These are phyloP conservation scores for Aureoboletus auriporus DNA, from an alignment of 768 basidiomycete species.

Conservation along the genomic window DNA sequence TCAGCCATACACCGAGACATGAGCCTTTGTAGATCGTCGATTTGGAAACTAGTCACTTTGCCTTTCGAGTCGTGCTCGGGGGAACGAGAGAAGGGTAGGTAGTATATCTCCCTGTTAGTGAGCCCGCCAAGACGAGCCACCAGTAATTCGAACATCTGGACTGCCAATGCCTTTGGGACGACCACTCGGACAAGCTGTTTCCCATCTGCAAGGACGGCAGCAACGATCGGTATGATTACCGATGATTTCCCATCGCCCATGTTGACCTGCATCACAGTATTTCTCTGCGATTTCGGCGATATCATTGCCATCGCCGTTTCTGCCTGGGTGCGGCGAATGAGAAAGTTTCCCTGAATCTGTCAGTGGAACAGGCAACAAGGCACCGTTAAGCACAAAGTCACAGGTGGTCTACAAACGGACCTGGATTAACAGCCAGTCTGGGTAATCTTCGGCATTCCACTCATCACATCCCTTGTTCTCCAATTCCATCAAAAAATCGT, in stretches of 20 bases:
- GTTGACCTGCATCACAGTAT: background rate
- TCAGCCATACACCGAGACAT: slow-evolving; percentile 30
- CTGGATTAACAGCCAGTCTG: slow-evolving; percentile 45
- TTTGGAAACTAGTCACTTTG: background rate
- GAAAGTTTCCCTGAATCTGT: slow-evolving; percentile 17
- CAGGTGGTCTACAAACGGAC: slow-evolving; percentile 10
- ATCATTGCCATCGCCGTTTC: background rate
- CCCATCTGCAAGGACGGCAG: slow-evolving; percentile 24
- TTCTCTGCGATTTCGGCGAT: background rate
- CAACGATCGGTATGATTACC: slow-evolving; percentile 20
- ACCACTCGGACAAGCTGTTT: slow-evolving; percentile 26
- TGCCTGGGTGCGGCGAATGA: slow-evolving; percentile 30
- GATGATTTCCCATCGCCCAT: background rate
- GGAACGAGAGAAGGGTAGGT: slow-evolving; percentile 2
- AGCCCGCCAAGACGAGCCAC: slow-evolving; percentile 38
- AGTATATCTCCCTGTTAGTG: background rate
- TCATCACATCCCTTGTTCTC: slow-evolving; percentile 16
- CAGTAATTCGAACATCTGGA: background rate
- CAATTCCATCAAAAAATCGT: slow-evolving; percentile 27
- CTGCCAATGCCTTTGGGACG: background rate
- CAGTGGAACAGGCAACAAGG: background rate
- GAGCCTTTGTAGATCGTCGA: slow-evolving; percentile 19
- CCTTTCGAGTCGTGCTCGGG: slow-evolving; percentile 10
- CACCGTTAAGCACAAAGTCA: background rate
- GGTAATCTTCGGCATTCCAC: slow-evolving; percentile 16